phyloP scores from a whole-genome alignment of 345 rosid species.

The Cardiospermum halicacabum region DNA sequence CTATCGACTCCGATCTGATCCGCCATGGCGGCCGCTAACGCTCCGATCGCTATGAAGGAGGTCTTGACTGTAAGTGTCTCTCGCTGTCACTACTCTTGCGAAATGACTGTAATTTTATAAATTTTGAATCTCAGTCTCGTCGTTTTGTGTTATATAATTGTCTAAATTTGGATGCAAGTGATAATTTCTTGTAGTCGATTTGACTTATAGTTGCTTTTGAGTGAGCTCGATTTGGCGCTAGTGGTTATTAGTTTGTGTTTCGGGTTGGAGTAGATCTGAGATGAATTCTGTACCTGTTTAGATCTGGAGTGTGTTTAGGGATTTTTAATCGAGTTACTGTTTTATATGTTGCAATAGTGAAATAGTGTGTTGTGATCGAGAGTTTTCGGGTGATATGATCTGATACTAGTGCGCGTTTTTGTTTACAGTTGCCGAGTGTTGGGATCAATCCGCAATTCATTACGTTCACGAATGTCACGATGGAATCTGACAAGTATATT shows the following conservation, averaged over 20 bases:
- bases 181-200: not conserved
- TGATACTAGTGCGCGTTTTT: not conserved
- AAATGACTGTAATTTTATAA: conserved; percentile 1
- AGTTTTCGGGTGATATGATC: conserved; percentile 21
- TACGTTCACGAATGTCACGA: conserved; percentile 88
- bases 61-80: conserved; percentile 60
- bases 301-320: conserved; percentile 30
- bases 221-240: conserved; percentile 1
- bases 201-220: not conserved
- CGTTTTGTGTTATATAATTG: not conserved
- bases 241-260: conserved; percentile 7
- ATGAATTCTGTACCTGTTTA: conserved; percentile 5
- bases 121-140: conserved; percentile 13
- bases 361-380: not conserved
- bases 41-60: conserved; percentile 94
- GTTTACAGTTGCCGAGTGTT: conserved; percentile 69
- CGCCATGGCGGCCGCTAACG: conserved; percentile 87
- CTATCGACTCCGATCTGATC: conserved; percentile 30
- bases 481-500: conserved; percentile 97
- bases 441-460: conserved; percentile 88
- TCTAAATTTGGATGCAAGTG: not conserved
- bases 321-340: not conserved
- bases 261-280: conserved; percentile 17
- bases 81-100: not conserved
- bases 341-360: conserved; percentile 12